A percentile compares a stretch with the other conserved stretches of the same genome.
phyloP scores from a whole-genome alignment of 1,139 yeast species.

The Nadsonia commutata region DNA sequence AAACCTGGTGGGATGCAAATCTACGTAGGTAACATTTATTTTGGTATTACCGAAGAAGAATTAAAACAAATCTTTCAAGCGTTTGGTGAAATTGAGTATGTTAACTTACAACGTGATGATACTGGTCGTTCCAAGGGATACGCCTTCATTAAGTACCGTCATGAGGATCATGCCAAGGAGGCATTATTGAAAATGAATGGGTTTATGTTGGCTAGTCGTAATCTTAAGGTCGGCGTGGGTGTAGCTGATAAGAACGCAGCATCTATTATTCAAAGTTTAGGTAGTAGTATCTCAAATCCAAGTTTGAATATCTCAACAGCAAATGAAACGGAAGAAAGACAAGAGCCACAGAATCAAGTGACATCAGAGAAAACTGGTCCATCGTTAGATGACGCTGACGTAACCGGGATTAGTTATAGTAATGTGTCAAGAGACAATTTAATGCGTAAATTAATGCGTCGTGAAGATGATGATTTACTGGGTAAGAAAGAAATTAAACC shows the following conservation, averaged over 20 bases:
- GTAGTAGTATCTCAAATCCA: neutral
- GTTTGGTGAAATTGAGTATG: slow-evolving; percentile 22
- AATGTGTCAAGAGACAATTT: slow-evolving; percentile 19
- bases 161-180: slow-evolving; percentile 16
- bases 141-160: slow-evolving; percentile 21
- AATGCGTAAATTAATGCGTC: slow-evolving; percentile 23
- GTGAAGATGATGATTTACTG: slow-evolving; percentile 11
- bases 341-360: neutral
- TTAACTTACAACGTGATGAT: slow-evolving; percentile 19
- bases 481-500: too few relatives aligned
- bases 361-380: neutral
- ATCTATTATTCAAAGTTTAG: slow-evolving; percentile 2
- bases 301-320: slow-evolving; percentile 1
- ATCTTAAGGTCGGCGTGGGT: slow-evolving; percentile 22
- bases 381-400: too few relatives aligned
- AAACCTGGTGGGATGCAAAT: slow-evolving; percentile 11
- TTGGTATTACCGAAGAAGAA: slow-evolving; percentile 21
- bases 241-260: slow-evolving; percentile 12
- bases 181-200: slow-evolving; percentile 24
- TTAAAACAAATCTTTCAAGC: slow-evolving; percentile 20
- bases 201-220: slow-evolving; percentile 21
- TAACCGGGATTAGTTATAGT: slow-evolving; percentile 17
- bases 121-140: slow-evolving; percentile 24
- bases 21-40: slow-evolving; percentile 22
- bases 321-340: slow-evolving; percentile 1